phyloP scores from a whole-genome alignment of 139 green algal species.

The Chlamydomonas incerta region DNA sequence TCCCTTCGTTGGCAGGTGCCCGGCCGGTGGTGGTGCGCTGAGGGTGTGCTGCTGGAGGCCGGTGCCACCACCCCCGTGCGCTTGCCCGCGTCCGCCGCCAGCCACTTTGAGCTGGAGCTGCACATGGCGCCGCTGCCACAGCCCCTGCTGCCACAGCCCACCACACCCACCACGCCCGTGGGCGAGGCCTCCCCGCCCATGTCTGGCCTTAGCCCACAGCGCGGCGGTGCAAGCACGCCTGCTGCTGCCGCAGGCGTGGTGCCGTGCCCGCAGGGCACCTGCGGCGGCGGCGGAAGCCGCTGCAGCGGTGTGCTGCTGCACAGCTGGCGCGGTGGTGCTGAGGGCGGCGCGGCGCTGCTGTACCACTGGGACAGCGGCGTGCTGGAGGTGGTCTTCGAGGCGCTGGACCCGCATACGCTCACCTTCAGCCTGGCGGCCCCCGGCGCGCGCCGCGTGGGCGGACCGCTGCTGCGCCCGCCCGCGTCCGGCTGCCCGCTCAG shows the following conservation, averaged over 20 bases:
- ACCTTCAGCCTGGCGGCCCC: conserved; percentile 67
- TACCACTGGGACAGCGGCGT: conserved; percentile 75
- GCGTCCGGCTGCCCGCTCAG: conserved; percentile 55
- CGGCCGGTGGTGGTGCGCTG: not conserved
- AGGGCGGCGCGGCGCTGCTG: conserved; percentile 81
- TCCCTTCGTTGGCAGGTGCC: not conserved
- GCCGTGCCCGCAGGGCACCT: not conserved
- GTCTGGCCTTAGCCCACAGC: not conserved
- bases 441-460: conserved; percentile 60
- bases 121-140: conserved; percentile 9
- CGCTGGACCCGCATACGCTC: conserved; percentile 68
- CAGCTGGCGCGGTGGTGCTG: conserved; percentile 70
- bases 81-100: not conserved
- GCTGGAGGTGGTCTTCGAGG: conserved; percentile 76
- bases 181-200: too few species aligned
- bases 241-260: not conserved
- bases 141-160: not conserved
- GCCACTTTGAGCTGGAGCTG: conserved; percentile 6
- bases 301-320: conserved; percentile 27
- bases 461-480: not conserved
- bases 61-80: not conserved
- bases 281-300: not conserved
- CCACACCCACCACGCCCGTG: not conserved
- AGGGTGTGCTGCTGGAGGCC: conserved; percentile 14
- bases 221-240: not conserved